Base-by-base conservation (phyloP, 1,139 yeast genomes). In the Sugiyamaella neomexicana region DNA sequence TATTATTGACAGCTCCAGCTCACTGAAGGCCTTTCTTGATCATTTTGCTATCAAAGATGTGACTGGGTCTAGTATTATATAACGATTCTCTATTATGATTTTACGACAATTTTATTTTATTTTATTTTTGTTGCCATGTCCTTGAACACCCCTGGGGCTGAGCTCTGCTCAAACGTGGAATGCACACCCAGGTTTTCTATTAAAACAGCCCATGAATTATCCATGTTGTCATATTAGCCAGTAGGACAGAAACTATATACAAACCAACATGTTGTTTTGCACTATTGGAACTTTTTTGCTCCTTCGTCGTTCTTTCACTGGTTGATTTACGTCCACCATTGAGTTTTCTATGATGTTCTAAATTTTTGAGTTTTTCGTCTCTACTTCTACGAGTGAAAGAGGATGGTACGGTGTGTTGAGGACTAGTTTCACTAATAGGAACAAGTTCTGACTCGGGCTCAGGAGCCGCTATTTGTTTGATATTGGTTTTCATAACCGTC, bases 341-440 rank as follows among this genome's bases (percentile, higher is more conserved):
- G 23, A 37, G 29, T 27, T 25, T 38, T 17, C 29, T 48, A 5
- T 48, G 37, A 31, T 32, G 53, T n/a, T 32, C 47, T 10, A 42
- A 39, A 9, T 36, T n/a, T 29, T 37, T 49, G 8, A 37, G 25
- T 25, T 38, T 16, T 5, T 49, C 53, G 32, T 39, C 42, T 43
- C 47, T 40, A 16, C 42, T 49, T 34, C 34, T 46, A 27, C 50
- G 48, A 13, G 51, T 23, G 15, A 41, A 17, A 38, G 7, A 31
- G 1, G 44, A 38, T 10, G 46, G 38, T 16, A 37, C 7, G 7
- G 50, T 29, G 13, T 40, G 17, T 36, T 38, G 44, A n/a, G 44
- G 15, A n/a, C 5, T 20, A 31, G 9, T 23, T 13, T 52, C 46
- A 32, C 47, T 40, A 13, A 41, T 13, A 12, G 43, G 32, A 31